These are phyloP conservation scores for Daedaleopsis sinensis DNA, from an alignment of 768 basidiomycete genomes.

Conservation along the genomic window DNA sequence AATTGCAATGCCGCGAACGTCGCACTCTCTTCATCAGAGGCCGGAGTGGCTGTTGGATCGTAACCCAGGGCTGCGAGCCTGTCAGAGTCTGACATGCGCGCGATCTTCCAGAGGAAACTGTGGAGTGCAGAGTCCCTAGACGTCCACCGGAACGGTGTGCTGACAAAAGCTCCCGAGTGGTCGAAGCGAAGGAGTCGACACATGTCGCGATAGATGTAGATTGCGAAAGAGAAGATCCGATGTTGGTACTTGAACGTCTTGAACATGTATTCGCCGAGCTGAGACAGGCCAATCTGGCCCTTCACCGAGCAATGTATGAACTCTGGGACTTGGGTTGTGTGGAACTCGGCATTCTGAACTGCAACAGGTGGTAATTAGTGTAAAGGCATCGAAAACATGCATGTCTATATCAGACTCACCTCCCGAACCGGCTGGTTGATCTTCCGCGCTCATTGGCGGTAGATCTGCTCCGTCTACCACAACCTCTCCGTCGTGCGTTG, in stretches of 20 bases:
- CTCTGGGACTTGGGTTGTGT: not conserved
- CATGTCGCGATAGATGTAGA: not conserved
- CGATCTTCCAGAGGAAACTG: conserved; percentile 3
- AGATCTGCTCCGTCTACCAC: too few species aligned
- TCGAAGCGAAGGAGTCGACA: conserved; percentile 12
- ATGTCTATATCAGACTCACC: not conserved
- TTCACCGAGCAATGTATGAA: too few species aligned
- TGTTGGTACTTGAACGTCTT: conserved; percentile 9
- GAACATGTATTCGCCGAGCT: conserved; percentile 9
- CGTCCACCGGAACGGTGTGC: conserved; percentile 5
- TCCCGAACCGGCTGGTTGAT: too few species aligned
- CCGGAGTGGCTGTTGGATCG: conserved; percentile 8
- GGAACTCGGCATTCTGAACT: not conserved
- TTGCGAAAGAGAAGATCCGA: not conserved
- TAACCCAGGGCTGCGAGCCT: not conserved
- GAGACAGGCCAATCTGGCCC: not conserved
- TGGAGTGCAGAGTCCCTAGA: not conserved
- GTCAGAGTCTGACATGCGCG: not conserved
- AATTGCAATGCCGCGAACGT: not conserved
- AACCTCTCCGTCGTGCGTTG: not conserved
- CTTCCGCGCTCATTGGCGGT: too few species aligned
- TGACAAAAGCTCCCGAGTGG: conserved; percentile 10
- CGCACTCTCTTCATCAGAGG: not conserved
- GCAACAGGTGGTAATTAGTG: not conserved
- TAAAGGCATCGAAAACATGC: not conserved